These are phyloP conservation scores for Fusarium multiceps DNA, from an alignment of 2,329 filamentous ascomycete species.

Conservation along the genomic window DNA sequence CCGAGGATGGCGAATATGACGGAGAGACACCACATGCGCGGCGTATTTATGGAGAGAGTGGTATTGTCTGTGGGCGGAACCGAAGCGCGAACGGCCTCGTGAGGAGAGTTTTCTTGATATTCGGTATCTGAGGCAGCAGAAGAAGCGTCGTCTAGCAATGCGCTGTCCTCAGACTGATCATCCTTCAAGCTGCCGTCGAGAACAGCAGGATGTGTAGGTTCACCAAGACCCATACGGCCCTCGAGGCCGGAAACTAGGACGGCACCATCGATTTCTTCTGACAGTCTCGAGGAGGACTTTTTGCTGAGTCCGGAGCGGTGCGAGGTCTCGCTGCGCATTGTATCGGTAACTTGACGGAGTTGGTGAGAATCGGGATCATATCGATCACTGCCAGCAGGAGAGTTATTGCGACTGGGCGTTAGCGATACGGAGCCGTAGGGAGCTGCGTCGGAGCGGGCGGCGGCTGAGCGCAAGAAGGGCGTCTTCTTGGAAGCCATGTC, in stretches of 20 bases:
- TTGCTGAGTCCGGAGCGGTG: conserved; percentile 48
- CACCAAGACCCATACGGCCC: conserved; percentile 63
- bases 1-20: conserved; percentile 82
- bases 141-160: conserved; percentile 53
- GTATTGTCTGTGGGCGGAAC: conserved; percentile 81
- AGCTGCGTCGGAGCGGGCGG: conserved; percentile 47
- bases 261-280: conserved; percentile 63
- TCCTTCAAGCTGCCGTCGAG: conserved; percentile 57
- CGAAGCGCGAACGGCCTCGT: conserved; percentile 82
- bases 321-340: conserved; percentile 49
- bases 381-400: conserved; percentile 52
- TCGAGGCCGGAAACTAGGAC: conserved; percentile 65
- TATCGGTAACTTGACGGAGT: conserved; percentile 51
- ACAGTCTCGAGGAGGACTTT: conserved; percentile 52
- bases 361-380: conserved; percentile 48
- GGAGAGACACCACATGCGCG: conserved; percentile 88
- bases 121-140: conserved; percentile 59
- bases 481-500: conserved; percentile 53
- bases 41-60: conserved; percentile 84
- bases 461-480: conserved; percentile 51
- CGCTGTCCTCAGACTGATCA: conserved; percentile 52
- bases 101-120: conserved; percentile 76
- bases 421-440: conserved; percentile 55
- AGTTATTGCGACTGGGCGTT: conserved; percentile 51
- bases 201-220: conserved; percentile 59